phyloP scores from a whole-genome alignment of 768 basidiomycete species.

The Rhodosporidiobolus odoratus region DNA sequence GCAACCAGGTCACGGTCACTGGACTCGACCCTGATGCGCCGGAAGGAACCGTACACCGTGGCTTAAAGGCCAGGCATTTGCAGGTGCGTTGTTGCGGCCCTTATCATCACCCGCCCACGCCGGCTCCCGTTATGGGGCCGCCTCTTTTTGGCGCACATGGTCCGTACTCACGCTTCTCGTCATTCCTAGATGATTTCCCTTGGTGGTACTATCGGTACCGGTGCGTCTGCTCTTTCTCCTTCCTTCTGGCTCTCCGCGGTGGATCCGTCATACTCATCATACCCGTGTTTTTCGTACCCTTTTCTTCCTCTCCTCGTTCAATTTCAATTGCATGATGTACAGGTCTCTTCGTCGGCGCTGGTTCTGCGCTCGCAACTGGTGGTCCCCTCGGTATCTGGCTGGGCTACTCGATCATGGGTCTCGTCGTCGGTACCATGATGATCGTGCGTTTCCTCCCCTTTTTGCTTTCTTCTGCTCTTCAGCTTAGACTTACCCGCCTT shows the following conservation, averaged over 20 bases:
- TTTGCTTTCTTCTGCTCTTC: not conserved
- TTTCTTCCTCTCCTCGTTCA: not conserved
- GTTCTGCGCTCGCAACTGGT: constrained; percentile 52
- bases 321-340: no score
- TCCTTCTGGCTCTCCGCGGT: not conserved
- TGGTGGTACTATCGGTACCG: constrained; percentile 4
- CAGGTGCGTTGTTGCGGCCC: no score
- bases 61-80: not conserved
- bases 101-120: no score
- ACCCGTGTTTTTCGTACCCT: no score
- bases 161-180: not conserved
- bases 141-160: no score
- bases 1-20: not conserved
- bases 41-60: constrained; percentile 11
- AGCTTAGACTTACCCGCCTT: not conserved
- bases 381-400: constrained; percentile 57
- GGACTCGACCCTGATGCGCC: constrained; percentile 2
- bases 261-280: no score
- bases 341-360: constrained; percentile 58
- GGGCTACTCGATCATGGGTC: constrained; percentile 51
- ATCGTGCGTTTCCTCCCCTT: not conserved
- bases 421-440: not conserved
- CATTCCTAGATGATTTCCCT: not conserved
- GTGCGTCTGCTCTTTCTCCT: not conserved
- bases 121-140: not conserved